Conservation (phyloP, 2,329 filamentous ascomycete genomes). For the Aschersonia sp. region DNA sequence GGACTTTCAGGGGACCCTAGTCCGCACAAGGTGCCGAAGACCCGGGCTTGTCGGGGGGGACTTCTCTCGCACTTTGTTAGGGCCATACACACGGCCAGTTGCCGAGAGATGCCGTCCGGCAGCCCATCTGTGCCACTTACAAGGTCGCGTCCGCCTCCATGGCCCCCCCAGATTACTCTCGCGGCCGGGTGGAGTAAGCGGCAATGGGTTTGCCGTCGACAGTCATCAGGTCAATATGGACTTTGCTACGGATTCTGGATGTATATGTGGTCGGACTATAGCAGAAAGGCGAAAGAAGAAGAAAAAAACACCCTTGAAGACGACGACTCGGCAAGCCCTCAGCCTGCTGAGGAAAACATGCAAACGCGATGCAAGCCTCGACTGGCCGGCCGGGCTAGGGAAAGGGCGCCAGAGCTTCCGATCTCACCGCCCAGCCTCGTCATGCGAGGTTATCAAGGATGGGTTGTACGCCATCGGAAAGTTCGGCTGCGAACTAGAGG, state of each 20-base stretch:
- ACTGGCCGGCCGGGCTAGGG: no score
- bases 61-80: neutral
- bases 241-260: neutral
- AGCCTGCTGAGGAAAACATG: neutral
- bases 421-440: neutral
- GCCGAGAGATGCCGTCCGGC: neutral
- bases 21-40: neutral
- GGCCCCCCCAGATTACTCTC: neutral
- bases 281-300: neutral
- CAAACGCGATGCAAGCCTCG: neutral
- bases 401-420: neutral
- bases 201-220: neutral
- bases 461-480: neutral
- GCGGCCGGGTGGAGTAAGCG: neutral
- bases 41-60: neutral
- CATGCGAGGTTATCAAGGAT: neutral
- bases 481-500: neutral
- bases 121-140: neutral
- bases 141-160: neutral
- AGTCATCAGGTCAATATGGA: neutral
- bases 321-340: no score
- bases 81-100: neutral
- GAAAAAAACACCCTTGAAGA: neutral
- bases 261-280: neutral
- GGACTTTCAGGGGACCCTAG: no score